Base-by-base conservation (phyloP, 495 filamentous ascomycete species). In the Xylaria curta region DNA sequence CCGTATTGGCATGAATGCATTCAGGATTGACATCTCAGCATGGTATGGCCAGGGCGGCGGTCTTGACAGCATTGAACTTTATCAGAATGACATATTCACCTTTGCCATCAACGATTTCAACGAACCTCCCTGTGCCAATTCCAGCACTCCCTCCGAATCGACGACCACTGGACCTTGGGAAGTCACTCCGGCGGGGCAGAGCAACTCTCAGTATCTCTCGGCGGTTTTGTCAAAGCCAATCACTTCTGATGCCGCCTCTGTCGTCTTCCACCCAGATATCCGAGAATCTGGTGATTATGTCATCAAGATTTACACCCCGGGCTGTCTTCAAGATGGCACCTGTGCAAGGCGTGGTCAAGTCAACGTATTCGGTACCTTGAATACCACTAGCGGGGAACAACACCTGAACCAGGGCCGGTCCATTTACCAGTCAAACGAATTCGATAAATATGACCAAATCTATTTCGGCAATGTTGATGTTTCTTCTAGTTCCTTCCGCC, bases 371-470 rank as follows among this genome's bases (percentile, higher is more conserved):
- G 94, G 90, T 5, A 87, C 86, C 21, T 89, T 94, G 79, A 70
- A 75, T n/a, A 84, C 87, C 2, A 85, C 83, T 40, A 85, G 84
- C 42, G 77, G 72, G 19, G 85, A 87, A 42, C 82, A 81, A 64
- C 80, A 75, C 51, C 77, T 78, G 28, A 79, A 84, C 10, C 81
- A 85, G 54, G 80, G 81, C 67, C 82, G 68, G 81, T 87, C 36
- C 81, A 86, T 97, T 15, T 95, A 86, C 78, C 97, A 99, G 82
- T 97, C 94, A 21, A 98, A 98, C 80, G 82, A 94, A 73, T 93
- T 90, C 77, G 94, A 97, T 82, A 99, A 98, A 81, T 97, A 96
- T 73, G 97, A 98, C 76, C 89, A 91, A 68, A 89, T 98, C 70
- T 97, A 94, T 79, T 90, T 89, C 69, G 97, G 94, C 9, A 88